These are phyloP conservation scores for Ilyonectria destructans DNA, from an alignment of 2,329 filamentous ascomycete genomes.

Conservation along the genomic window DNA sequence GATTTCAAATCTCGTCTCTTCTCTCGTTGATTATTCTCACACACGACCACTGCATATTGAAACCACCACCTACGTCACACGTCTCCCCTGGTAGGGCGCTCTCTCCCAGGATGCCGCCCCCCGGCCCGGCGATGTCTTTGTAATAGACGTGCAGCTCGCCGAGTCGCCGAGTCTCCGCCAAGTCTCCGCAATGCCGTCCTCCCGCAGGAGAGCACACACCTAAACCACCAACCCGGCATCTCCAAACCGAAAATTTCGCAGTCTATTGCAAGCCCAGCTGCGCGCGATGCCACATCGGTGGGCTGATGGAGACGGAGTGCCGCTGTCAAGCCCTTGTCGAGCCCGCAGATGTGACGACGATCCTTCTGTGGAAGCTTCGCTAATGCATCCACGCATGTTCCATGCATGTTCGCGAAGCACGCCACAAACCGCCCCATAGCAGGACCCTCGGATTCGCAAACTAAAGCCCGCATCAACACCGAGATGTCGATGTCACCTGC, in stretches of 20 bases:
- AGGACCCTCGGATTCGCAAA: background rate
- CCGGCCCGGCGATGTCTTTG: background rate
- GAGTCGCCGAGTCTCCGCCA: conserved; percentile 1
- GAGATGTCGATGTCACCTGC: background rate
- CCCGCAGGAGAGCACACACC: too few relatives aligned
- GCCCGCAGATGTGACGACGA: background rate
- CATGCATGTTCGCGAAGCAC: background rate
- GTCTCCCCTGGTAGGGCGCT: background rate
- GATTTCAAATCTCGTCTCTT: too few relatives aligned
- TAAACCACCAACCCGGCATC: background rate
- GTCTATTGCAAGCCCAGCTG: background rate
- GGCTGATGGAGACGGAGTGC: background rate
- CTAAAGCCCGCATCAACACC: background rate
- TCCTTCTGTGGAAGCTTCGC: background rate
- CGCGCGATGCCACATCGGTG: background rate
- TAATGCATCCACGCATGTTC: background rate
- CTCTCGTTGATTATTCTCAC: background rate
- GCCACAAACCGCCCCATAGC: background rate
- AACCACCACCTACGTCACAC: background rate
- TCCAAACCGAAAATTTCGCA: background rate
- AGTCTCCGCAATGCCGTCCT: background rate
- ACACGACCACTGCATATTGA: background rate
- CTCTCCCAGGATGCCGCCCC: background rate
- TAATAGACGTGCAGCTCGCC: background rate
- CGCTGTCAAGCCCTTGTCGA: background rate